Conservation (phyloP, 108 stramenopile species). For the Nitzschia sp. region DNA sequence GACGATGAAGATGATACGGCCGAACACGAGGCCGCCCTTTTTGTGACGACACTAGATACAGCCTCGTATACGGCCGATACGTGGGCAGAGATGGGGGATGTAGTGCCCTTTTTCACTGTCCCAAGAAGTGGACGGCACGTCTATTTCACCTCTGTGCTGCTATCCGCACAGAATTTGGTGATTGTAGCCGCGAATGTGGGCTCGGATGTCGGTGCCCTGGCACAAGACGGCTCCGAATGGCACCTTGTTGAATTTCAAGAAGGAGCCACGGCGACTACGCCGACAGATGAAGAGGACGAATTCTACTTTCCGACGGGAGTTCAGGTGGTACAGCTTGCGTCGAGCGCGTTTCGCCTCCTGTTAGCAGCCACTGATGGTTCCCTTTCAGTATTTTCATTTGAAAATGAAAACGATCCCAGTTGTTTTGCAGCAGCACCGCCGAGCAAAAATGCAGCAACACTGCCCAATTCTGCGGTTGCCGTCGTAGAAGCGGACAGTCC, state of each 20-base stretch:
- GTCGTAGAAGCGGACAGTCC: conserved; percentile 1
- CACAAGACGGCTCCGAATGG: conserved; percentile 42
- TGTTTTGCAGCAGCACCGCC: conserved; percentile 14
- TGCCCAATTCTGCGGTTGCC: conserved; percentile 2
- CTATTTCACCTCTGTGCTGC: conserved; percentile 56
- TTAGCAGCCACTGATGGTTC: conserved; percentile 69
- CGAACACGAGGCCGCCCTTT: conserved; percentile 46
- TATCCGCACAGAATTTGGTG: conserved; percentile 30
- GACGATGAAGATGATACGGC: conserved; percentile 61
- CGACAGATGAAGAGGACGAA: conserved; percentile 83
- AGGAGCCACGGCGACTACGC: conserved; percentile 60
- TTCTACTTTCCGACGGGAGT: conserved; percentile 73
- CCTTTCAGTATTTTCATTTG: conserved; percentile 39
- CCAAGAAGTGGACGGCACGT: conserved; percentile 75
- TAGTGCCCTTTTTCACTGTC: conserved; percentile 83
- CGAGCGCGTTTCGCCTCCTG: conserved; percentile 22
- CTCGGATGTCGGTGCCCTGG: conserved; percentile 61
- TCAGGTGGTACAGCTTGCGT: conserved; percentile 41
- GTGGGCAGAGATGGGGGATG: conserved; percentile 71
- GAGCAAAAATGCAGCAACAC: background rate
- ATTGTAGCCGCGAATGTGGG: conserved; percentile 80
- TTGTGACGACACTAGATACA: conserved; percentile 19
- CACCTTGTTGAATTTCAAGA: conserved; percentile 69
- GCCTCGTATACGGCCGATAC: conserved; percentile 26
- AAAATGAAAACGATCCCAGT: conserved; percentile 30